A percentile compares a stretch with the other conserved stretches of the same genome.
Evolutionary conservation across 169 alveolate genomes (phyloP).

Genomic region (Gregarina niphandrodes): DNA sequence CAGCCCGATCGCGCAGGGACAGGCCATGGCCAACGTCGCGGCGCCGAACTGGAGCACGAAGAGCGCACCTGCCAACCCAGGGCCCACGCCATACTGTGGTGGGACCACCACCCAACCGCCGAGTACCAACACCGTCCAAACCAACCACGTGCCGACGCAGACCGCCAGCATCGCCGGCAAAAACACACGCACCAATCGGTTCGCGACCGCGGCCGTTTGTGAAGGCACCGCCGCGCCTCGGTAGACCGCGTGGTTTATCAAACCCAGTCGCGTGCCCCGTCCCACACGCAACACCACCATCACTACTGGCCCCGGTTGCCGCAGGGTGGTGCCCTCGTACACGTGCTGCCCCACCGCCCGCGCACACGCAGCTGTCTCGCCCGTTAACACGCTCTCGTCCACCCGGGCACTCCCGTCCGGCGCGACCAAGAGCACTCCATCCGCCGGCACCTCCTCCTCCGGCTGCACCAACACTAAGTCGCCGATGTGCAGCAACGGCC

Average conservation of each 20-base stretch:
- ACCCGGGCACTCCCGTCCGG: constrained; percentile 3
- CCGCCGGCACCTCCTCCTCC: constrained; percentile 10
- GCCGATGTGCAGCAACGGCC: constrained; percentile 10
- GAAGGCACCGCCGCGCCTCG: constrained; percentile 2
- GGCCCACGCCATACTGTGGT: not conserved
- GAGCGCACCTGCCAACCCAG: constrained; percentile 9
- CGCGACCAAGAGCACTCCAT: constrained; percentile 9
- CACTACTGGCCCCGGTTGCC: not conserved
- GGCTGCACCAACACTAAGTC: constrained; percentile 8
- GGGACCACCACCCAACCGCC: not conserved
- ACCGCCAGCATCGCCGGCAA: constrained; percentile 8
- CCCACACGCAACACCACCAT: constrained; percentile 2
- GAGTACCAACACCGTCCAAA: constrained; percentile 5
- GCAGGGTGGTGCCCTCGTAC: constrained; percentile 8
- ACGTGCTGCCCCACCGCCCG: constrained; percentile 6
- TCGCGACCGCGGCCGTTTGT: constrained; percentile 8
- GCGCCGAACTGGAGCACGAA: constrained; percentile 38
- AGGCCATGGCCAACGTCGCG: constrained; percentile 40
- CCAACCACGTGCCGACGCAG: not conserved
- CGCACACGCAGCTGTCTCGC: constrained; percentile 3
- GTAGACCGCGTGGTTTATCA: constrained; percentile 5
- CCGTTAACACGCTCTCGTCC: constrained; percentile 8
- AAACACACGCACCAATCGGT: constrained; percentile 4
- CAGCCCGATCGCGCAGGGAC: constrained; percentile 53
- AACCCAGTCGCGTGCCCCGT: constrained; percentile 7